Percentiles rank a stretch among this genome's conserved stretches.
These are phyloP conservation scores for Phytophthora pinifolia DNA, from an alignment of 352 stramenopile species.

Conservation along the genomic window DNA sequence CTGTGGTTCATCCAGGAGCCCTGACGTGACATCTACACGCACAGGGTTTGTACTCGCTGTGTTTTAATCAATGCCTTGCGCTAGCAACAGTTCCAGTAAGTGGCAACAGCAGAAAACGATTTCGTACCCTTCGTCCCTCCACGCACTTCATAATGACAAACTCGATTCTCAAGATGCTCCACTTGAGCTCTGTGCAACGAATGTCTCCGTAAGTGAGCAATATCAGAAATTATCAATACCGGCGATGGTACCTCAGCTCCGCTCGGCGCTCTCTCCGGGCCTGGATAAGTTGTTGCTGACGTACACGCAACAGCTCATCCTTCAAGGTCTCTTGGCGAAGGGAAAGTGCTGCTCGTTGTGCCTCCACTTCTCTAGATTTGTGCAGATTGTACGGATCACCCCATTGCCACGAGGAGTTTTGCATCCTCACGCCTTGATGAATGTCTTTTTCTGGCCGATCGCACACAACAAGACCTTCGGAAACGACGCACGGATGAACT, in stretches of 20 bases:
- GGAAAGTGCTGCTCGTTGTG: conserved; percentile 8
- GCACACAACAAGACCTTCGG: neutral
- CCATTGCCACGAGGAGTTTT: conserved; percentile 4
- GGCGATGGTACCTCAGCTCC: conserved; percentile 26
- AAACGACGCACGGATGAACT: conserved; percentile 4
- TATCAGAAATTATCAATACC: neutral
- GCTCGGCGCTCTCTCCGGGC: conserved; percentile 19
- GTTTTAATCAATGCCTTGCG: conserved; percentile 6
- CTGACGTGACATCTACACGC: neutral
- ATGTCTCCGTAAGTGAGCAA: no score
- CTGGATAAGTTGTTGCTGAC: conserved; percentile 23
- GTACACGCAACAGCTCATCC: conserved; percentile 28
- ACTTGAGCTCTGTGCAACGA: conserved; percentile 27
- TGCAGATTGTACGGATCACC: conserved; percentile 6
- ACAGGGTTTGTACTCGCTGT: neutral
- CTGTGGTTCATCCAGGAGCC: neutral
- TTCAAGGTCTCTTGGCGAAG: conserved; percentile 23
- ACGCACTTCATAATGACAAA: conserved; percentile 33
- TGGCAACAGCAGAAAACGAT: no score
- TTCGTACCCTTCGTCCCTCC: neutral
- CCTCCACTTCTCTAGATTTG: conserved; percentile 5
- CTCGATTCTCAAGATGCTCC: conserved; percentile 32
- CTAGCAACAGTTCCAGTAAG: conserved; percentile 1
- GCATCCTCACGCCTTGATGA: conserved; percentile 13
- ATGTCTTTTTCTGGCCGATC: conserved; percentile 23